Evolutionary conservation across 306 rosid species (phyloP).

Genomic region (Dryas alaskensis): DNA sequence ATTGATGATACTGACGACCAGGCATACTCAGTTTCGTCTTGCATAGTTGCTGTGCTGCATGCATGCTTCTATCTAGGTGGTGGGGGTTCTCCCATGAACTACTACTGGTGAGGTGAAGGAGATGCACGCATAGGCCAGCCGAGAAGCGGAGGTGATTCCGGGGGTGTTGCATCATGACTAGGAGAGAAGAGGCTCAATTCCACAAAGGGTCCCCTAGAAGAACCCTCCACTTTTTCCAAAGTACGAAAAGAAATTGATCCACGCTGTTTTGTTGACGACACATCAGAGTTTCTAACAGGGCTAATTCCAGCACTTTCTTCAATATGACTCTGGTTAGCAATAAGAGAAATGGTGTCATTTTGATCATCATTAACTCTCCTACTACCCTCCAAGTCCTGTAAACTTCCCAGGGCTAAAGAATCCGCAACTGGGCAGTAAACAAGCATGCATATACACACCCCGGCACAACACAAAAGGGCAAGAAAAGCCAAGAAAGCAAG

Average conservation of each 20-base stretch:
- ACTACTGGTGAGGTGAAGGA: slow-evolving; percentile 17
- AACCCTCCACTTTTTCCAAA: slow-evolving; percentile 55
- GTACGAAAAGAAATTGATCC: slow-evolving; percentile 90
- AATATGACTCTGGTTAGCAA: slow-evolving; percentile 68
- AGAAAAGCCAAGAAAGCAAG: slow-evolving; percentile 91
- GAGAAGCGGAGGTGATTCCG: slow-evolving; percentile 75
- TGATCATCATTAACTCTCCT: slow-evolving; percentile 53
- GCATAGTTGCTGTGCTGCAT: slow-evolving; percentile 36
- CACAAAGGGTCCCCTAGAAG: slow-evolving; percentile 73
- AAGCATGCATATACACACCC: slow-evolving; percentile 86
- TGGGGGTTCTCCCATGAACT: slow-evolving; percentile 32
- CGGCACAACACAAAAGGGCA: slow-evolving; percentile 75
- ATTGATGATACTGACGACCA: slow-evolving; percentile 56
- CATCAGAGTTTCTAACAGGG: slow-evolving; percentile 64
- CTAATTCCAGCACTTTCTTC: slow-evolving; percentile 59
- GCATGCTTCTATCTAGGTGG: slow-evolving; percentile 16
- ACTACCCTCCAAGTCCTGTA: slow-evolving; percentile 77
- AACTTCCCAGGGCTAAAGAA: slow-evolving; percentile 80
- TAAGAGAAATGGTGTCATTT: slow-evolving; percentile 69
- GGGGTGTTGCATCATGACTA: slow-evolving; percentile 60
- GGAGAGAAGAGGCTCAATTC: slow-evolving; percentile 94
- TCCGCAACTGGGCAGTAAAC: slow-evolving; percentile 94
- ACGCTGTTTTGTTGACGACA: slow-evolving; percentile 62
- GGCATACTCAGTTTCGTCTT: slow-evolving; percentile 33
- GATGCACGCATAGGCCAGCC: slow-evolving; percentile 87